Evolutionary conservation across 768 basidiomycete species (phyloP), one percentile per base, ranked within the genome.

Genomic region (Rhodocollybia butyracea): DNA sequence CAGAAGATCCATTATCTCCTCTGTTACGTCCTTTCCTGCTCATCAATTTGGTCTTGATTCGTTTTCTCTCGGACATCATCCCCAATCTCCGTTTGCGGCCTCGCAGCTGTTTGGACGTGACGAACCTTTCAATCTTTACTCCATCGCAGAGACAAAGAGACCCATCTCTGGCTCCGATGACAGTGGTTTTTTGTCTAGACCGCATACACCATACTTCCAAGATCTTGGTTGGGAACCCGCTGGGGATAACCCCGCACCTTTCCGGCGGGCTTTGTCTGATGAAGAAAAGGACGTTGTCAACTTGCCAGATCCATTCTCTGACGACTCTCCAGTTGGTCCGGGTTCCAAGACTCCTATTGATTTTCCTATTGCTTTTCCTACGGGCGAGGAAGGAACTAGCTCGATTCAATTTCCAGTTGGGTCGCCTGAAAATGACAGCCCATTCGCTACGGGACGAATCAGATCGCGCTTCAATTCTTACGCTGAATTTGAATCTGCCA

Each of bases 81-180:
- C 88, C 31, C 88, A 92, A 61, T 94, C 93, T 0, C 93, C 94
- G 1, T 97, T 92, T 61, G 86, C 91, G 19, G 87, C 92, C 1
- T 89, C 90, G 15, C 88, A 94, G 59, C 75, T 95, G 2, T 93
- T 94, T 64, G 81, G 88, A 29, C 81, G 83, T 19, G 85, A 90
- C 51, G 91, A 91, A 58, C 84, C 88, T 0, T 91, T 88, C 67
- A 88, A 83, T 65, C 68, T 93, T 13, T 92, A 87, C 68, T 90
- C 91, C 1, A 91, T 92, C 59, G 86, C 90, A 6, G 89, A 89
- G 66, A 88, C 83, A 2, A 86, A 79, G 59, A 73, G 81, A 48
- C 77, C 78, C 5, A 63, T 76, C 7, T 77, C 81, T 41, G 76
- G 78, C 21, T 82, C 82, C 8, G 84, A 83, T 12, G 80, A 80